Conservation (phyloP, 2,329 filamentous ascomycete species). For the Diaporthe velutina region DNA sequence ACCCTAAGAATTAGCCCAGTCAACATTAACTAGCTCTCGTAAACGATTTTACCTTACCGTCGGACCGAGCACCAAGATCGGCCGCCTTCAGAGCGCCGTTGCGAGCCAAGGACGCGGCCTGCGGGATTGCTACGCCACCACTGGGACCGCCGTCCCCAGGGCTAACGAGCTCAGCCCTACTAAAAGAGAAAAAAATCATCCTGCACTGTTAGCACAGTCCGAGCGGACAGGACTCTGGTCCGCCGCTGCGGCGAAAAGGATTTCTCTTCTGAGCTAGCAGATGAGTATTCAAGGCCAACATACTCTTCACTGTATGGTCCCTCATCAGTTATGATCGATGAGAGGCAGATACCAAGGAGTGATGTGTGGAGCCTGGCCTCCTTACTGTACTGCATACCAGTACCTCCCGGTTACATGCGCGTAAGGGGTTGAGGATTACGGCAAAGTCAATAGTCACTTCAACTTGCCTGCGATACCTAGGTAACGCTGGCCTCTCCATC, state of each 20-base stretch:
- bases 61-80: conserved; percentile 4
- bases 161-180: conserved; percentile 12
- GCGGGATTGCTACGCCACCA: neutral
- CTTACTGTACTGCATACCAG: neutral
- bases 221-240: neutral
- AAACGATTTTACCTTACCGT: neutral
- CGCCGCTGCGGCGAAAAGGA: neutral
- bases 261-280: neutral
- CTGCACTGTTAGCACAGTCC: neutral
- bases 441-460: no score
- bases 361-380: neutral
- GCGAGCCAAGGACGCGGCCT: conserved; percentile 11
- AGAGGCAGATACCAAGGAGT: neutral
- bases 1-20: neutral
- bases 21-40: neutral
- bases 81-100: neutral
- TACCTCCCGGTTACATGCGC: neutral
- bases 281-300: neutral
- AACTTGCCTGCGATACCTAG: no score
- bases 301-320: neutral
- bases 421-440: neutral
- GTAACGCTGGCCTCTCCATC: neutral
- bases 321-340: neutral
- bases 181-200: neutral
- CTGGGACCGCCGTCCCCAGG: neutral